These are phyloP conservation scores for Coemansia reversa DNA, from an alignment of 192 early-diverging fungal species.

Conservation along the genomic window DNA sequence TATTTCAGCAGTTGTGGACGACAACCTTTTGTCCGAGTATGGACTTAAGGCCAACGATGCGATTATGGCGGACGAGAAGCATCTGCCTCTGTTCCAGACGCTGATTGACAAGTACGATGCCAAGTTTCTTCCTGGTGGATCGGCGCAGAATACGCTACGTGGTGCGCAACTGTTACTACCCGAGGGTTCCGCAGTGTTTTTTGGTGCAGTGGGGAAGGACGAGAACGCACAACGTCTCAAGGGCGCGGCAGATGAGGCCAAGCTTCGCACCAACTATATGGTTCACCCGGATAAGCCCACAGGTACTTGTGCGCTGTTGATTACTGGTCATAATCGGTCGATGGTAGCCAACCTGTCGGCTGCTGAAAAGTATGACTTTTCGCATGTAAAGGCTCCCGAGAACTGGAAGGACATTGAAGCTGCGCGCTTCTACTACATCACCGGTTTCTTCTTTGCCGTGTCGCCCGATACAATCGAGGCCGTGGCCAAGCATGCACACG, in stretches of 20 bases:
- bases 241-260: conserved; percentile 76
- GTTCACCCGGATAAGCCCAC: conserved; percentile 74
- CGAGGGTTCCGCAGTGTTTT: conserved; percentile 81
- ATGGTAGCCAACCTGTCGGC: conserved; percentile 94
- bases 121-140: conserved; percentile 92
- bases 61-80: conserved; percentile 88
- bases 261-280: conserved; percentile 89
- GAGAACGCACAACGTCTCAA: conserved; percentile 72
- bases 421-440: conserved; percentile 90
- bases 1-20: conserved; percentile 82
- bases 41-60: conserved; percentile 92
- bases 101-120: conserved; percentile 71
- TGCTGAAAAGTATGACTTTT: conserved; percentile 80
- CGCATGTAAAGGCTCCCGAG: conserved; percentile 67
- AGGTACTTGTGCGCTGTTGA: conserved; percentile 93
- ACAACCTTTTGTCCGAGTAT: conserved; percentile 79
- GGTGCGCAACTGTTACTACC: conserved; percentile 90
- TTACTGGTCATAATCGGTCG: conserved; percentile 86
- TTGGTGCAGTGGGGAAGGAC: conserved; percentile 92
- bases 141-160: conserved; percentile 93
- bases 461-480: conserved; percentile 79
- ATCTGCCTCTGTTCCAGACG: conserved; percentile 82
- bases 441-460: conserved; percentile 94
- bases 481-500: conserved; percentile 86
- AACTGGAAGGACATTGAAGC: conserved; percentile 86